These are phyloP conservation scores for Saxispiralis lemnorum DNA, from an alignment of 495 filamentous ascomycete genomes.

Conservation along the genomic window DNA sequence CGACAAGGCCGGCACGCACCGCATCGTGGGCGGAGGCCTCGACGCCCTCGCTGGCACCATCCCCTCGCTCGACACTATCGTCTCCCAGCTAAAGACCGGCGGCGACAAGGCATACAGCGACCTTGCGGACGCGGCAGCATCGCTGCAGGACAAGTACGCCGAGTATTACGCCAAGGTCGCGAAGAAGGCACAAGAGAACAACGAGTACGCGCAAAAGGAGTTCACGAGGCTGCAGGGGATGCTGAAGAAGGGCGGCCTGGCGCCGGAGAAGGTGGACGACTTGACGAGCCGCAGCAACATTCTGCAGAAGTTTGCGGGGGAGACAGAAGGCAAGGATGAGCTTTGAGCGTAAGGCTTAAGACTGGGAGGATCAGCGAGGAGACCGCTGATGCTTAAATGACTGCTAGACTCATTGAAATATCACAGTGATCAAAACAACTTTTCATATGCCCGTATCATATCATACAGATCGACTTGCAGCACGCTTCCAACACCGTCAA, in stretches of 20 bases:
- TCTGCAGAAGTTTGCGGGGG: conserved; percentile 52
- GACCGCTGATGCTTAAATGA: neutral
- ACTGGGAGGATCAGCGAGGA: neutral
- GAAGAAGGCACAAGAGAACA: conserved; percentile 59
- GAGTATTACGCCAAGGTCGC: conserved; percentile 86
- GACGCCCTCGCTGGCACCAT: conserved; percentile 69
- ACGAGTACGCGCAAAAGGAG: conserved; percentile 74
- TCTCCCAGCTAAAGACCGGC: conserved; percentile 46
- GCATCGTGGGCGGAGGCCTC: conserved; percentile 63
- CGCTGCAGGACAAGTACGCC: conserved; percentile 65
- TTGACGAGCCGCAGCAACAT: conserved; percentile 75
- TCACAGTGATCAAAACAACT: neutral
- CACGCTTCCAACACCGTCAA: too few relatives aligned
- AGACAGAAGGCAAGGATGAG: conserved; percentile 43
- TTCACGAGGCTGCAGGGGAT: conserved; percentile 60
- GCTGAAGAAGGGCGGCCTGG: conserved; percentile 68
- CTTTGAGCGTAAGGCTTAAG: conserved; percentile 29
- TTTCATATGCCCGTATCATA: too few relatives aligned
- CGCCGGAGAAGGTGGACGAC: conserved; percentile 77
- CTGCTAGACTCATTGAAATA: neutral
- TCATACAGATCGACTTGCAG: too few relatives aligned
- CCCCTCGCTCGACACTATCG: conserved; percentile 52
- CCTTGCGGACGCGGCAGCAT: conserved; percentile 49
- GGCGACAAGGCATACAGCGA: conserved; percentile 36
- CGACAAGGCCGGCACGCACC: conserved; percentile 74